A percentile compares a stretch with the other conserved stretches of the same genome.
Evolutionary conservation across 331 rosid species (phyloP).

Genomic region (Telfairia occidentalis): DNA sequence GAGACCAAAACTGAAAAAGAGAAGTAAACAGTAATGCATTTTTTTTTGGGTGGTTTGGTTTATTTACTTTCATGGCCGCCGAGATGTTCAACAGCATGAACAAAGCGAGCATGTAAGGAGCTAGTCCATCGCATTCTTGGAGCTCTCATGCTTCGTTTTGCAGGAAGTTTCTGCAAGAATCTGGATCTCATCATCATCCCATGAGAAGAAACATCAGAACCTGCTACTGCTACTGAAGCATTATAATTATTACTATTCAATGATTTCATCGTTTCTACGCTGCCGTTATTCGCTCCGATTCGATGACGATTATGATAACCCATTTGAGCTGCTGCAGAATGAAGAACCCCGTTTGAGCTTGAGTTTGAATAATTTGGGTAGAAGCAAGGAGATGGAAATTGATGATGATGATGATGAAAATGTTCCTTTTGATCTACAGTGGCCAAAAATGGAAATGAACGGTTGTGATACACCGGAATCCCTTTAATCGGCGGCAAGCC

Average conservation of each 20-base stretch:
- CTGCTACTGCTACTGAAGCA: not conserved
- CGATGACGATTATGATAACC: not conserved
- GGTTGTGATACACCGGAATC: conserved; percentile 78
- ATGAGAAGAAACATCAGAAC: conserved; percentile 21
- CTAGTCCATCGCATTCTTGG: conserved; percentile 96
- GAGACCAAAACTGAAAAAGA: not conserved
- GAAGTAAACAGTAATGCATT: no score
- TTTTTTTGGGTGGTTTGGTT: no score
- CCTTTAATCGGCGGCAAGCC: conserved; percentile 68
- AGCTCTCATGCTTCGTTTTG: conserved; percentile 83
- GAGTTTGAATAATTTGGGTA: conserved; percentile 29
- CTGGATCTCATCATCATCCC: conserved; percentile 69
- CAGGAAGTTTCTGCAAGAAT: conserved; percentile 58
- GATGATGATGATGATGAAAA: not conserved
- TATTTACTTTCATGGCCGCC: conserved; percentile 96
- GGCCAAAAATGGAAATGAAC: conserved; percentile 69
- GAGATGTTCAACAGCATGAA: conserved; percentile 87
- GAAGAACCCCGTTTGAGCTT: conserved; percentile 10
- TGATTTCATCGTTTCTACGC: conserved; percentile 35
- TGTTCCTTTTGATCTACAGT: conserved; percentile 19
- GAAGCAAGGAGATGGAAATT: conserved; percentile 8
- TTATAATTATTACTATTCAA: conserved; percentile 20
- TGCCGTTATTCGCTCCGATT: not conserved
- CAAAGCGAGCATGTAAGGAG: conserved; percentile 78
- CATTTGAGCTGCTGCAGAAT: no score